phyloP scores from a whole-genome alignment of 83 land plant genomes.

The Picea engelmannii region DNA sequence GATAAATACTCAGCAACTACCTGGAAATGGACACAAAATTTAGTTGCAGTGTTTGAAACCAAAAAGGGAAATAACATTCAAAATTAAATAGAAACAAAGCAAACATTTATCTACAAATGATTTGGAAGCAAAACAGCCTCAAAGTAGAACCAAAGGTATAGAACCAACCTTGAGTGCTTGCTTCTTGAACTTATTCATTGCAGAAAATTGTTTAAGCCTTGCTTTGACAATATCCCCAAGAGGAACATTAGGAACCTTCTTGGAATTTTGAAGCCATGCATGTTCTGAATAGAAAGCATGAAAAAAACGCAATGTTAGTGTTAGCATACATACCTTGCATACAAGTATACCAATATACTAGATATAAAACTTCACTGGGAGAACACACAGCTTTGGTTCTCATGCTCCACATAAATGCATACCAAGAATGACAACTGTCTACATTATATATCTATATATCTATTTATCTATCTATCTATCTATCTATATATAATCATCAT shows the following conservation, averaged over 20 bases:
- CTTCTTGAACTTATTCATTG: conserved; percentile 74
- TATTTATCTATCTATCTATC: no score
- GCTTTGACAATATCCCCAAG: conserved; percentile 61
- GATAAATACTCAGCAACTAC: conserved; percentile 64
- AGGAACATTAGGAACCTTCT: conserved; percentile 65
- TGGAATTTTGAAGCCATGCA: conserved; percentile 66
- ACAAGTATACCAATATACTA: no score
- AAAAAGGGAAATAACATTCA: neutral
- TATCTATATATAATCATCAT: neutral
- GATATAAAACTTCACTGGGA: neutral
- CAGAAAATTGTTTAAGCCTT: conserved; percentile 66
- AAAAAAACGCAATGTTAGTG: neutral
- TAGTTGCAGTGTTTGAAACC: neutral
- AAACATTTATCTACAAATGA: neutral
- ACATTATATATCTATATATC: neutral
- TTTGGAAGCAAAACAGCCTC: neutral
- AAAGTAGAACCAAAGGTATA: conserved; percentile 6
- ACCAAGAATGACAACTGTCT: neutral
- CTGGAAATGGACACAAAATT: conserved; percentile 19
- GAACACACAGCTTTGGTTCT: neutral
- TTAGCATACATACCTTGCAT: neutral
- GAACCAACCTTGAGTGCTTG: conserved; percentile 62
- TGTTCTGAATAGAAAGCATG: conserved; percentile 42
- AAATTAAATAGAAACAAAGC: neutral
- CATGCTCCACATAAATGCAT: neutral